These are phyloP conservation scores for Selaginella tamariscina DNA, from an alignment of 75 land plant species.

Conservation along the genomic window DNA sequence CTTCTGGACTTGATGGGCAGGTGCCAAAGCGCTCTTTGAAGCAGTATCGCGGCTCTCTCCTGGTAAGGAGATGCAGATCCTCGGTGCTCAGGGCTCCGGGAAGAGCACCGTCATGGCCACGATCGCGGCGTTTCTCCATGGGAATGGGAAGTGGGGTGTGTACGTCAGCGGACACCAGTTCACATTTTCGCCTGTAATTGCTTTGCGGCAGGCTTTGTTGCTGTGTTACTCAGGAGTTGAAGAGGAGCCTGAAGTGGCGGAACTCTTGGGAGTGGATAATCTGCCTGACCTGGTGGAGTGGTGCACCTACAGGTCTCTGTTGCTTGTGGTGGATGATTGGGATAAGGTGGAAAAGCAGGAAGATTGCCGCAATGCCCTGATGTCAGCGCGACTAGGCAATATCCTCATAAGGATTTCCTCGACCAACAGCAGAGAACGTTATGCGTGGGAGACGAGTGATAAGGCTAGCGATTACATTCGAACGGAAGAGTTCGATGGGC, in stretches of 20 bases:
- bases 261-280: background rate
- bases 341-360: background rate
- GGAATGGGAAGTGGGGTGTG: no score
- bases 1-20: background rate
- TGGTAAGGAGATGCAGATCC: background rate
- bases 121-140: background rate
- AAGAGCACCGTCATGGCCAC: slow-evolving; percentile 1
- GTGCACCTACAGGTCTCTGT: no score
- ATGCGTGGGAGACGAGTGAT: background rate
- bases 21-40: background rate
- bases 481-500: background rate
- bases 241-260: background rate
- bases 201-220: background rate
- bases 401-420: background rate
- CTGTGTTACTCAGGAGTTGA: background rate
- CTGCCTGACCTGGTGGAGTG: background rate
- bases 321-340: background rate
- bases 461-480: background rate
- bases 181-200: background rate
- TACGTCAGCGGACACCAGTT: background rate
- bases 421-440: background rate
- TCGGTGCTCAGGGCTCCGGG: background rate
- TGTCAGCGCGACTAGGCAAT: background rate
- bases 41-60: background rate
- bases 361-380: background rate